Base-by-base conservation (phyloP, 331 rosid species). In the Acacia pycnantha region DNA sequence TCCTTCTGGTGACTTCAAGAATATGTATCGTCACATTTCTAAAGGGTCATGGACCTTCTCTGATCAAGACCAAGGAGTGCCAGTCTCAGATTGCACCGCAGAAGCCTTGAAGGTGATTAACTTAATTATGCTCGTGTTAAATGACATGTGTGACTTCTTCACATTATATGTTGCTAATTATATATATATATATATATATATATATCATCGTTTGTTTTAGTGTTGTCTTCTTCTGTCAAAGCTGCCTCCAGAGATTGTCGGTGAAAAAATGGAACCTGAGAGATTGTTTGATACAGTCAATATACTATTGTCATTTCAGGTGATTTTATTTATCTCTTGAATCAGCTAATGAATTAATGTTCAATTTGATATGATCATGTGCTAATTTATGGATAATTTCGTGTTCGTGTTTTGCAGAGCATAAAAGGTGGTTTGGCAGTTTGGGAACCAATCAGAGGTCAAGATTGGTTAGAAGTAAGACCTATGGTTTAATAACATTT, bases 201-300 rank as follows among this genome's bases (percentile, higher is more conserved):
- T 37, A 40, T 9, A n/a, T 70, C 3, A 13, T 70, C 43, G 31
- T 70, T 22, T 44, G 31, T 70, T 70, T 22, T 22, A 70, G 74
- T 70, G 74, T 13, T 70, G 74, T 40, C 74, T 70, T 43, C 54
- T 70, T 70, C 48, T 70, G 13, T 70, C 74, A n/a, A 70, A 43
- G 33, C 7, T 69, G 1, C 51, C 74, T 4, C 19, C 51, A 41
- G 53, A 22, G 54, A n/a, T 70, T 70, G 74, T 70, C 4, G 54
- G 74, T 5, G 54, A 70, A 70, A n/a, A 69, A 11, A 22, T 41
- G 54, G 35, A 70, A 12, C 74, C 74, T 21, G 33, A 22, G 21
- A 43, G 74, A 14, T 11, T 70, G 8, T 70, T n/a, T 43, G 54
- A 70, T 70, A 0, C 74, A 0, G 35, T 70, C 11, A 70, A 70